phyloP scores from a whole-genome alignment of 2,329 filamentous ascomycete genomes.

The Fusarium temperatum region DNA sequence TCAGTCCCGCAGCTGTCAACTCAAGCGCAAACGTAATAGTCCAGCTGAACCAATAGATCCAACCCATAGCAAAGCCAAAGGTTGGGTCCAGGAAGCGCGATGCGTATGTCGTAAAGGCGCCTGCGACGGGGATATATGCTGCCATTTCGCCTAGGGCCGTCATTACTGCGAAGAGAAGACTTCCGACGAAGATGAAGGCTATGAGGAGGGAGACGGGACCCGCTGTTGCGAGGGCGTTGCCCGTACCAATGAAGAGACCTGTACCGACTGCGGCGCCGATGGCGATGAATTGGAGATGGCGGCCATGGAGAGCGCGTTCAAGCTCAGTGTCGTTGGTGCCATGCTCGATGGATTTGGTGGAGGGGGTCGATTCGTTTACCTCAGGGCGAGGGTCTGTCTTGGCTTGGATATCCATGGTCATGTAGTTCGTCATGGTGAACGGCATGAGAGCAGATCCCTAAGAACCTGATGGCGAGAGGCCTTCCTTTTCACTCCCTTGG shows the following conservation, averaged over 20 bases:
- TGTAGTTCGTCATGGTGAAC: background rate
- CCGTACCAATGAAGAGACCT: slow-evolving; percentile 63
- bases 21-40: slow-evolving; percentile 67
- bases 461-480: background rate
- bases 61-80: slow-evolving; percentile 65
- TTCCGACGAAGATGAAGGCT: slow-evolving; percentile 23
- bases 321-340: slow-evolving; percentile 58
- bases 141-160: slow-evolving; percentile 62
- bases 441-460: too few relatives aligned
- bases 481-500: background rate
- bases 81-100: slow-evolving; percentile 63
- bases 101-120: slow-evolving; percentile 63
- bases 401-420: slow-evolving; percentile 20
- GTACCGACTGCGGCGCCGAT: slow-evolving; percentile 67
- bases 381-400: background rate
- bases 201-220: slow-evolving; percentile 23
- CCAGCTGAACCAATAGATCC: slow-evolving; percentile 72
- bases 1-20: slow-evolving; percentile 64
- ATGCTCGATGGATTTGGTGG: slow-evolving; percentile 40
- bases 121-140: slow-evolving; percentile 63
- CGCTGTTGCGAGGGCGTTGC: slow-evolving; percentile 9
- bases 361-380: slow-evolving; percentile 3
- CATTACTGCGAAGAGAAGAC: slow-evolving; percentile 15
- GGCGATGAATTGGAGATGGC: slow-evolving; percentile 67
- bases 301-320: slow-evolving; percentile 65